Evolutionary conservation across 495 filamentous ascomycete species (phyloP), one percentile per base, ranked within the genome.

Genomic region (Trichocladium uniseriatum): DNA sequence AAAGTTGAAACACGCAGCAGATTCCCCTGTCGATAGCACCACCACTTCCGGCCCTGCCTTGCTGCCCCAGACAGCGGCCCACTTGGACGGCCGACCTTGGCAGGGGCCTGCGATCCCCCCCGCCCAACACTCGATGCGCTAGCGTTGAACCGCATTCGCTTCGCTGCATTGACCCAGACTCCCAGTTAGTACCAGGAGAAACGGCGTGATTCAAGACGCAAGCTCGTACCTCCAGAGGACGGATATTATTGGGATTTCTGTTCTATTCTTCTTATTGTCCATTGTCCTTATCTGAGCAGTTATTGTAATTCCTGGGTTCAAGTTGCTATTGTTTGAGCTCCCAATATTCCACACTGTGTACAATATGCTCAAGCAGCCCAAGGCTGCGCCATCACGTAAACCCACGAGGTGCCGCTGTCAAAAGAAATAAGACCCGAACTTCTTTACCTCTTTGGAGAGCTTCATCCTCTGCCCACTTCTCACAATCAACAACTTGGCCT

Each of bases 61-160:
- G 9, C 31, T 34, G 31, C 31, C 10, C 10, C 14, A 13, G 31
- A 3, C 31, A 34, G 31, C 14, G 31, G 9, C 31, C 31, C 31
- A 34, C 31, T n/a, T 34, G 10, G 3, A 34, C 5, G 31, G 13
- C 31, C 24, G n/a, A n/a, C n/a, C 34, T 11, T 6, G 34, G 4
- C 34, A 15, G 4, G 37, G 16, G 14, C 38, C 18, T 22, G 2
- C 13, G 5, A 21, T 24, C 21, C 18, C 38, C 18, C 38, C 6
- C 19, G 8, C 21, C 5, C 19, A 37, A n/a, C n/a, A n/a, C n/a
- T n/a, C n/a, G n/a, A 21, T 38, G 35, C 21, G 35, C 28, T 40
- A 48, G 45, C 45, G 45, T 14, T 3, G 37, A 24, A 36, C 46
- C 38, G 46, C 24, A 27, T 35, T 22, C 19, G 46, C 38, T 38